Evolutionary conservation across 2,329 filamentous ascomycete species (phyloP).

Genomic region (Aspergillus brasiliensis): DNA sequence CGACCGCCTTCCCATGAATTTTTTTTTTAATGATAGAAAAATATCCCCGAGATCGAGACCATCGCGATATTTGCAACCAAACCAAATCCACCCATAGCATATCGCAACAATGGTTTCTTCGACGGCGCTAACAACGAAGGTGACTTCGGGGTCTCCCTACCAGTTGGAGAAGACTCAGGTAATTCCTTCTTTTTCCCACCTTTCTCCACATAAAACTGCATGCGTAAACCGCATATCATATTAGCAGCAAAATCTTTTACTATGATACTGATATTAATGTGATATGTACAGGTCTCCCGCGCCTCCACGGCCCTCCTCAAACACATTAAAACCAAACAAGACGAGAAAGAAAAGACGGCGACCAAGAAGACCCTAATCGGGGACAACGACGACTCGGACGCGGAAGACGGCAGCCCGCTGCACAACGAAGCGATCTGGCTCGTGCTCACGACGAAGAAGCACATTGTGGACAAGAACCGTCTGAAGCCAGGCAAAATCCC

Average conservation of each 20-base stretch:
- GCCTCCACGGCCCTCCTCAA: conserved; percentile 62
- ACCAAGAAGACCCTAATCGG: conserved; percentile 59
- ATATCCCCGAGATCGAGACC: conserved; percentile 3
- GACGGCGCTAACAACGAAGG: conserved; percentile 45
- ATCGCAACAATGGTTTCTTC: conserved; percentile 43
- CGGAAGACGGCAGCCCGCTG: conserved; percentile 46
- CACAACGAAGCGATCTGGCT: conserved; percentile 62
- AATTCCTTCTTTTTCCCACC: conserved; percentile 11
- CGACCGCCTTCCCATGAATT: conserved; percentile 42
- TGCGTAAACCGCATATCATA: not conserved
- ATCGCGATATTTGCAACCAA: conserved; percentile 30
- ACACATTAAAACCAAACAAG: conserved; percentile 56
- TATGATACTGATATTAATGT: conserved; percentile 2
- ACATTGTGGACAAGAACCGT: conserved; percentile 70
- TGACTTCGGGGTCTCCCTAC: conserved; percentile 48
- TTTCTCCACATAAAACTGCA: not conserved
- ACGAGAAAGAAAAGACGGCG: conserved; percentile 51
- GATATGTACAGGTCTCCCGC: conserved; percentile 53
- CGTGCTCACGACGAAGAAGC: conserved; percentile 65
- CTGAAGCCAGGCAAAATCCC: conserved; percentile 82
- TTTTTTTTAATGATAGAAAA: conserved; percentile 34
- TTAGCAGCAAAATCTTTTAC: too few relatives aligned
- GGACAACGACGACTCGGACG: conserved; percentile 47
- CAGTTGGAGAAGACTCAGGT: conserved; percentile 53
- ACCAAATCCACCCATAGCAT: conserved; percentile 19